These are phyloP conservation scores for Artemisia annua DNA, from an alignment of 129 eudicot species.

Conservation along the genomic window DNA sequence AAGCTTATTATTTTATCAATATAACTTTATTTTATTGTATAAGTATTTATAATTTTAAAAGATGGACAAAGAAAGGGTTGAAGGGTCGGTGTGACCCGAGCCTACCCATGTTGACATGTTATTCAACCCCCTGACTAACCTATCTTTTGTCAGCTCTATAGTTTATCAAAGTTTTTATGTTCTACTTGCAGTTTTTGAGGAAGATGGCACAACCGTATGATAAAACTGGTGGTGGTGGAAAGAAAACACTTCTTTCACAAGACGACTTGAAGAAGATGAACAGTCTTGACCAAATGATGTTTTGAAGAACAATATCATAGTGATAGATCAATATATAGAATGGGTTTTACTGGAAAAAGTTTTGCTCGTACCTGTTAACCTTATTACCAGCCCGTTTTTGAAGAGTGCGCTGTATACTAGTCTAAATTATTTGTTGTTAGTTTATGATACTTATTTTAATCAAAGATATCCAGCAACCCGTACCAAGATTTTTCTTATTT, in stretches of 20 bases:
- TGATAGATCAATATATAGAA: not conserved
- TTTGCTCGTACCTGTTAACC: slow-evolving; percentile 4
- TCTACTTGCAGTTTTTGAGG: slow-evolving; percentile 63
- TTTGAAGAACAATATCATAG: slow-evolving; percentile 31
- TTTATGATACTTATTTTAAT: not conserved
- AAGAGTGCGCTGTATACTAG: slow-evolving; percentile 23
- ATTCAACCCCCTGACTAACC: too few species aligned
- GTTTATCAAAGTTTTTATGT: not conserved
- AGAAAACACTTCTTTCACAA: slow-evolving; percentile 83
- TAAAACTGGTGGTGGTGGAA: slow-evolving; percentile 81
- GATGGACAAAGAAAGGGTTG: not conserved
- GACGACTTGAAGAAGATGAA: slow-evolving; percentile 78
- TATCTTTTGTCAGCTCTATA: not conserved
- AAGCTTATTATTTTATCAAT: not conserved
- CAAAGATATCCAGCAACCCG: too few species aligned
- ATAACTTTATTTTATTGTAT: not conserved
- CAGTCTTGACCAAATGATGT: slow-evolving; percentile 50
- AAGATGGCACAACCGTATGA: slow-evolving; percentile 99
- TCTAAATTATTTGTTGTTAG: not conserved
- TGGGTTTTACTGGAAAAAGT: slow-evolving; percentile 6
- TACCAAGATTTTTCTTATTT: too few species aligned
- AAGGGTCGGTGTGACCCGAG: not conserved
- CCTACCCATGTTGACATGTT: not conserved
- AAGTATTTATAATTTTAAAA: not conserved
- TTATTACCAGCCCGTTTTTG: not conserved